Evolutionary conservation across 2,329 filamentous ascomycete genomes (phyloP), one percentile per base, ranked within the genome.

Genomic region (Graphiopsis chlorocephala): DNA sequence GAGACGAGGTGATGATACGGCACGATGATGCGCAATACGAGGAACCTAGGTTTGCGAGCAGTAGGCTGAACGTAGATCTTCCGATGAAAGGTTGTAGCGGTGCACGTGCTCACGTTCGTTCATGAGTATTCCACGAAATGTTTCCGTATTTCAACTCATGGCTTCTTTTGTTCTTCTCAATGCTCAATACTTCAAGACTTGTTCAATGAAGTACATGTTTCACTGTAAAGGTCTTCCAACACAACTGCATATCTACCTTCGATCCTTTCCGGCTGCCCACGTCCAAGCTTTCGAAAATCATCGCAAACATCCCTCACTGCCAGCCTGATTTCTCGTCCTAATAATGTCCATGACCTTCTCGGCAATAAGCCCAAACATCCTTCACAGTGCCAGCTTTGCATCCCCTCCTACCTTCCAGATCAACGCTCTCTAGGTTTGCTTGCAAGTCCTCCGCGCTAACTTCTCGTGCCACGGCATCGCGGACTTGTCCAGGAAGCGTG

Each of bases 11-110:
- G 63, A 64, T 48, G 65, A 69, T 65, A 68, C 63, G 68, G 74
- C 73, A 75, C 72, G 74, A 73, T 74, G 74, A 76, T 75, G 74
- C 72, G 67, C 73, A 72, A 75, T 76, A 72, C 74, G 74, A 76
- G 74, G 73, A 72, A 73, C 68, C 68, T 67, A 64, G 68, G 48
- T 66, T 65, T 68, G 66, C 69, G 68, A 71, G 65, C 64, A 67
- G 64, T 64, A 62, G 63, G 69, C 68, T 71, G 65, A 65, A 68
- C 63, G 62, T 64, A 58, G 66, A 61, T 73, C 68, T 68, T 73
- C 73, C 73, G 72, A 76, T 73, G 74, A 76, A 75, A 75, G 74
- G 73, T 76, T 72, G 73, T 65, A 68, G 73, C 71, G 69, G 71
- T 71, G 71, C 71, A 72, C 70, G 71, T 71, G 70, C 68, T 66